Conservation (phyloP, 345 rosid species). For the Rhodomyrtus tomentosa region DNA sequence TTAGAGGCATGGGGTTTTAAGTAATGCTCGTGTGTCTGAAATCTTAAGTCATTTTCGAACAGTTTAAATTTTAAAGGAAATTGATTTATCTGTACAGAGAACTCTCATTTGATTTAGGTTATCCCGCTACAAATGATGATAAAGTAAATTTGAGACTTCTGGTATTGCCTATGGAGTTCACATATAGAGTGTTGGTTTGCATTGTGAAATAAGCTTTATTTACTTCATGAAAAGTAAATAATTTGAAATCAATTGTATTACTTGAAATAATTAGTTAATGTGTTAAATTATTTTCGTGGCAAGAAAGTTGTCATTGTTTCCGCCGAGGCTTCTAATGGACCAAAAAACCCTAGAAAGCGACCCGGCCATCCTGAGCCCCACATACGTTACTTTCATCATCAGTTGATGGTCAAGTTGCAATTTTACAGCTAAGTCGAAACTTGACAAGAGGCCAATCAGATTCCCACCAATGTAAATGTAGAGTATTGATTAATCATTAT, state of each 20-base stretch:
- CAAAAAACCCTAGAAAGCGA: not conserved
- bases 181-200: not conserved
- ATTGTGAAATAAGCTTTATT: not conserved
- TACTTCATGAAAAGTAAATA: accelerated
- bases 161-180: not conserved
- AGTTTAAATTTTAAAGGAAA: not conserved
- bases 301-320: not conserved
- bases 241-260: not conserved
- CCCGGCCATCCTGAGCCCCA: not conserved
- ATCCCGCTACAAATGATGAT: not conserved
- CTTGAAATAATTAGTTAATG: not conserved
- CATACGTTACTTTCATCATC: not conserved
- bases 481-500: not conserved
- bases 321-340: not conserved
- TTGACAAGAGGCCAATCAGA: not conserved
- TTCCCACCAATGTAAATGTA: not conserved
- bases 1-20: not conserved
- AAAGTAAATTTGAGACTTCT: not conserved
- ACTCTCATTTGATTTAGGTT: not conserved
- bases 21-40: not conserved
- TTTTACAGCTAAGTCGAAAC: not conserved
- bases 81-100: not conserved
- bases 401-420: not conserved
- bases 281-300: not conserved
- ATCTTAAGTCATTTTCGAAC: not conserved